Percentiles rank a stretch among this genome's conserved stretches.
phyloP scores from a whole-genome alignment of 116 monocot genomes.

The Thalassia testudinum region DNA sequence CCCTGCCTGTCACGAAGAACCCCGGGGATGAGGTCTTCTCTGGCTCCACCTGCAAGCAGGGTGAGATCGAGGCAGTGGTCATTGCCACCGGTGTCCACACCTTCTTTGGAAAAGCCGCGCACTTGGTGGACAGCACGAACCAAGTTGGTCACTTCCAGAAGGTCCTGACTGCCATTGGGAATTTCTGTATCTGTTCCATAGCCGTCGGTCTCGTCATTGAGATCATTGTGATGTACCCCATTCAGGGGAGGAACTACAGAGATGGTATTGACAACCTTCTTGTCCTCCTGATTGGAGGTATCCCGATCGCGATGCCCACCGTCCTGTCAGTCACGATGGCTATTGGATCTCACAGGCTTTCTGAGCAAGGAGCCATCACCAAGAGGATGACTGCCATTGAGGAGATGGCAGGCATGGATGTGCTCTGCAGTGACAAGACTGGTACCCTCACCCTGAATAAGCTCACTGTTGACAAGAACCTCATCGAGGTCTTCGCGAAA shows the following conservation, averaged over 20 bases:
- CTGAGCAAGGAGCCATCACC: slow-evolving; percentile 84
- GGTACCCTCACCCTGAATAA: slow-evolving; percentile 83
- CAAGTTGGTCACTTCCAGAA: slow-evolving; percentile 57
- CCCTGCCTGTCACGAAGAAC: slow-evolving; percentile 40
- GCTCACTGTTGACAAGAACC: slow-evolving; percentile 64
- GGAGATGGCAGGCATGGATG: slow-evolving; percentile 96
- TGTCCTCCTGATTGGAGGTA: slow-evolving; percentile 36
- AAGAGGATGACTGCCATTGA: slow-evolving; percentile 95
- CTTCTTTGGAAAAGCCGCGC: slow-evolving; percentile 58
- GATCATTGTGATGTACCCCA: slow-evolving; percentile 41
- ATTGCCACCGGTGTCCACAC: slow-evolving; percentile 59
- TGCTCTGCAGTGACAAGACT: slow-evolving; percentile 86
- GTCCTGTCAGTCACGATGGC: slow-evolving; percentile 90
- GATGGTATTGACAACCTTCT: slow-evolving; percentile 36
- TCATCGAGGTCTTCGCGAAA: slow-evolving; percentile 65
- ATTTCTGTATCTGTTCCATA: slow-evolving; percentile 48
- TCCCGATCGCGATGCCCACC: slow-evolving; percentile 50
- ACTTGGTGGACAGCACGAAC: slow-evolving; percentile 51
- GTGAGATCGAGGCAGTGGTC: slow-evolving; percentile 49
- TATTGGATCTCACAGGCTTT: slow-evolving; percentile 80
- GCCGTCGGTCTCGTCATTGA: slow-evolving; percentile 27
- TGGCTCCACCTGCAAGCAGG: slow-evolving; percentile 57
- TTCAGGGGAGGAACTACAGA: slow-evolving; percentile 24
- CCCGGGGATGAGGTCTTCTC: slow-evolving; percentile 45
- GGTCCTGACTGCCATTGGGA: slow-evolving; percentile 41